phyloP scores from a whole-genome alignment of 1,284 basidiomycete species.

The Moniliella sp. region DNA sequence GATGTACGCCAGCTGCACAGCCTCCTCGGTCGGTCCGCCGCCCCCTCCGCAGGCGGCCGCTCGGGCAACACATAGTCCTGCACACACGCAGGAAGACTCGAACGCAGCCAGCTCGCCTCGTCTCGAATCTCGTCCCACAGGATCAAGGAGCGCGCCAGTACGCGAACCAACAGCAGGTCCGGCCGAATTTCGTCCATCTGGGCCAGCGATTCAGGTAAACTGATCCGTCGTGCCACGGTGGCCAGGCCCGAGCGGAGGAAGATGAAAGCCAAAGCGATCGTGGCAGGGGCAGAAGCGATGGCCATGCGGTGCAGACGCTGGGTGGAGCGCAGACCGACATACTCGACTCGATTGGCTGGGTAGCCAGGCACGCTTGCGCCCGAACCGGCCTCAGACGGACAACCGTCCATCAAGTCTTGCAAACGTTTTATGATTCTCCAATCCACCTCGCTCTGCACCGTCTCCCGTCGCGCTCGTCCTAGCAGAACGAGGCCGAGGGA shows the following conservation, averaged over 20 bases:
- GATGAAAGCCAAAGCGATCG: conserved; percentile 72
- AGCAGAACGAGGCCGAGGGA: conserved; percentile 90
- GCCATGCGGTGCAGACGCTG: neutral
- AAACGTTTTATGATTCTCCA: conserved; percentile 13
- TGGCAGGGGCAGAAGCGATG: conserved; percentile 50
- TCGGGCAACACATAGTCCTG: conserved; percentile 35
- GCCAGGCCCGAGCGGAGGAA: conserved; percentile 61
- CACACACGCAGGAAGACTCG: conserved; percentile 54
- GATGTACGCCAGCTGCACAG: conserved; percentile 16
- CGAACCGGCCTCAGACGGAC: conserved; percentile 2
- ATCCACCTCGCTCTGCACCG: conserved; percentile 16
- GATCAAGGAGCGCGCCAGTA: conserved; percentile 57
- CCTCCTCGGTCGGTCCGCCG: conserved; percentile 52
- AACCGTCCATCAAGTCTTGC: conserved; percentile 6
- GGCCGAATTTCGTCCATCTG: conserved; percentile 67
- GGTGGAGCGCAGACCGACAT: neutral
- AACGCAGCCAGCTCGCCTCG: conserved; percentile 53
- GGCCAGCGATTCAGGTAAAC: conserved; percentile 58
- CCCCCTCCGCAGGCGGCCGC: conserved; percentile 42
- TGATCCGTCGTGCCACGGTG: conserved; percentile 43
- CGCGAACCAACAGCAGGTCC: conserved; percentile 60
- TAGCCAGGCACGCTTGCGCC: no score
- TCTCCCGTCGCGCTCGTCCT: conserved; percentile 40
- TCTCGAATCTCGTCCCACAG: conserved; percentile 63
- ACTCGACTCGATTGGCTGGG: no score